phyloP scores from a whole-genome alignment of 139 green algal genomes.

The Marvania coccoides region DNA sequence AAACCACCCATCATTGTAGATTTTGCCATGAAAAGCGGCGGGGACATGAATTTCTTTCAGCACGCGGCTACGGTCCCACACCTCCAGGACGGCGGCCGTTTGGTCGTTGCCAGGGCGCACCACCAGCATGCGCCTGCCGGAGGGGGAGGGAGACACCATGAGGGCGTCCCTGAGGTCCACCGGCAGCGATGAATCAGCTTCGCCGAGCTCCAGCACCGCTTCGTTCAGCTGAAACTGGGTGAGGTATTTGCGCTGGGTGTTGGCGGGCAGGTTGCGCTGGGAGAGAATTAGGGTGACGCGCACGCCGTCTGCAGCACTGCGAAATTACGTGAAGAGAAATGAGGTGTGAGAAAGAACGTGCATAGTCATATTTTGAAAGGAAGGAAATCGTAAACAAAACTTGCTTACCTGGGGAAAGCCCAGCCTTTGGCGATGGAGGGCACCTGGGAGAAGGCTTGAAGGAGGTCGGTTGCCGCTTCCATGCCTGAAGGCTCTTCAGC shows the following conservation, averaged over 20 bases:
- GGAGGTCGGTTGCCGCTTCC: slow-evolving; percentile 31
- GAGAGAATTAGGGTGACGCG: slow-evolving; percentile 26
- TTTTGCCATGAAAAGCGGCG: slow-evolving; percentile 55
- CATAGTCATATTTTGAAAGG: too few relatives aligned
- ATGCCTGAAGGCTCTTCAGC: slow-evolving; percentile 34
- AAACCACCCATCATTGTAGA: slow-evolving; percentile 80
- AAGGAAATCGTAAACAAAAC: background rate
- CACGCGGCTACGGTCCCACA: slow-evolving; percentile 54
- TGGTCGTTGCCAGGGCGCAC: slow-evolving; percentile 11
- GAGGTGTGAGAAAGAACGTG: too few relatives aligned
- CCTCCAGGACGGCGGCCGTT: slow-evolving; percentile 33
- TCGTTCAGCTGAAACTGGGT: slow-evolving; percentile 23
- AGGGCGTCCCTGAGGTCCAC: slow-evolving; percentile 40
- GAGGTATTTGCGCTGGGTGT: slow-evolving; percentile 56
- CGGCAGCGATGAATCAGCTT: slow-evolving; percentile 21
- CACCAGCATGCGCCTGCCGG: slow-evolving; percentile 31
- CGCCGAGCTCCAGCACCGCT: background rate
- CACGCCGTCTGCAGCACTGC: background rate
- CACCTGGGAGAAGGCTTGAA: slow-evolving; percentile 33
- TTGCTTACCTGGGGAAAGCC: slow-evolving; percentile 4
- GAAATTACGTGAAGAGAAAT: slow-evolving; percentile 1
- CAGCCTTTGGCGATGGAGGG: slow-evolving; percentile 35
- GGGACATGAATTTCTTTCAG: slow-evolving; percentile 58
- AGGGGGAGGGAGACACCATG: slow-evolving; percentile 46
- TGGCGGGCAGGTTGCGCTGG: slow-evolving; percentile 75